Evolutionary conservation across 2,329 filamentous ascomycete genomes (phyloP), one percentile per base, ranked within the genome.

Genomic region (Polychaeton citri): DNA sequence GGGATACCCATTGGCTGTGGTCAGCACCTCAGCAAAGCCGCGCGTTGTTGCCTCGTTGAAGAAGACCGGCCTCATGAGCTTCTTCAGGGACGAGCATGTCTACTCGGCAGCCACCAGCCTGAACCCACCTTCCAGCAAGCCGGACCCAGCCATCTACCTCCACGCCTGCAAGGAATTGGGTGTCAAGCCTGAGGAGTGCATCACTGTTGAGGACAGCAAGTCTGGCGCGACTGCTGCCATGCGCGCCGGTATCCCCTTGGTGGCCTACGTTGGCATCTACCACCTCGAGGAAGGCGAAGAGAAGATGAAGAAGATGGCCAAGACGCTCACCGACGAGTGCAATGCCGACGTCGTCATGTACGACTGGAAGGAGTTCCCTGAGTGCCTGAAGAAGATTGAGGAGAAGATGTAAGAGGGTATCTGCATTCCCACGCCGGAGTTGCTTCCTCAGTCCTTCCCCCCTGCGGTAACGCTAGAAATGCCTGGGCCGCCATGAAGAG

Each of bases 201-300:
- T 94, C 20, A 81, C 86, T 17, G 74, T 94, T 40, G 86, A 94
- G 68, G 86, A 94, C 66, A 84, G 78, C 68, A 84, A 82, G 71
- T 85, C 79, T 48, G 86, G 86, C 42, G 81, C 82, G 30, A 72
- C 81, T 39, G 84, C 81, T 45, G 80, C 77, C 39, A 76, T 78
- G 51, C 72, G 81, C 41, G 86, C 86, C 13, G 75, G 76, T 34
- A 90, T 94, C 53, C 79, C 75, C 43, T 76, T 81, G 43, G 76
- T 94, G 49, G 86, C 79, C 37, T 94, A 94, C 60, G 81, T 90
- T 19, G 86, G 86, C 24, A 80, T 80, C 38, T 90, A 88, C 60
- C 61, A 66, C 26, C 64, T 79, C 60, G 63, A 69, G 37, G 64
- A 70, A 33, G 71, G 79, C 59, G 83, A 85, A 74, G 68, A 69